phyloP scores from a whole-genome alignment of 2,329 filamentous ascomycete species.

The Trichoderma arundinaceum region DNA sequence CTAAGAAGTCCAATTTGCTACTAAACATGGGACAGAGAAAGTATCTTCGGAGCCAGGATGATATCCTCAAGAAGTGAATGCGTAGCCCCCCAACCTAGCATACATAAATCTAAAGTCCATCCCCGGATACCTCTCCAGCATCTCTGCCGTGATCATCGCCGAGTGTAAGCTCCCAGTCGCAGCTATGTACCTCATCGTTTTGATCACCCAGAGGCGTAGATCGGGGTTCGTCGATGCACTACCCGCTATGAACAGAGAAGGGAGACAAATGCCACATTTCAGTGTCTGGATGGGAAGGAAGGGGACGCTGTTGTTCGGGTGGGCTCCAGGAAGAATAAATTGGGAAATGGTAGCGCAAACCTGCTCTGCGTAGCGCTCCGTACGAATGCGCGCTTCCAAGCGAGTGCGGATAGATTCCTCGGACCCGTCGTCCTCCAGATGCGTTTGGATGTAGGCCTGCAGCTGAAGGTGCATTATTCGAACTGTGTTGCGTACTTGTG shows the following conservation, averaged over 20 bases:
- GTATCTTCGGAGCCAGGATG: neutral
- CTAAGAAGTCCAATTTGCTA: neutral
- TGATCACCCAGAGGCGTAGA: conserved; percentile 32
- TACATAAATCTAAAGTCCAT: conserved; percentile 37
- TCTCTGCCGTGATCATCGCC: conserved; percentile 31
- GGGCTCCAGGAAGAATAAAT: conserved; percentile 31
- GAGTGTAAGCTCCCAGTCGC: conserved; percentile 31
- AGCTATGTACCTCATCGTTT: conserved; percentile 34
- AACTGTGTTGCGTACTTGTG: conserved; percentile 37
- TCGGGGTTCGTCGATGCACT: conserved; percentile 29
- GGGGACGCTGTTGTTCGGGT: conserved; percentile 29
- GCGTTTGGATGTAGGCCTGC: conserved; percentile 22
- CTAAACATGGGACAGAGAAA: too few relatives aligned
- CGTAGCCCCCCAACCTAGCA: conserved; percentile 39
- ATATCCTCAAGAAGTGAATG: conserved; percentile 34
- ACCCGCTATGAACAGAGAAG: conserved; percentile 34
- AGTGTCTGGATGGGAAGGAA: conserved; percentile 35
- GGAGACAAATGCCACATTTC: conserved; percentile 35
- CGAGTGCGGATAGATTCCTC: neutral
- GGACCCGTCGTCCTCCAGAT: conserved; percentile 7
- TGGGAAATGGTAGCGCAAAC: conserved; percentile 36
- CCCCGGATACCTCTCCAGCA: conserved; percentile 30
- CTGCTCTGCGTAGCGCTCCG: conserved; percentile 21
- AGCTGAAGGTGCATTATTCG: conserved; percentile 36
- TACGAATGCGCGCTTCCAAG: conserved; percentile 3